Evolutionary conservation across 805 yeast species (phyloP), one percentile per base, ranked within the genome.

Genomic region (Ogataea siamensis): DNA sequence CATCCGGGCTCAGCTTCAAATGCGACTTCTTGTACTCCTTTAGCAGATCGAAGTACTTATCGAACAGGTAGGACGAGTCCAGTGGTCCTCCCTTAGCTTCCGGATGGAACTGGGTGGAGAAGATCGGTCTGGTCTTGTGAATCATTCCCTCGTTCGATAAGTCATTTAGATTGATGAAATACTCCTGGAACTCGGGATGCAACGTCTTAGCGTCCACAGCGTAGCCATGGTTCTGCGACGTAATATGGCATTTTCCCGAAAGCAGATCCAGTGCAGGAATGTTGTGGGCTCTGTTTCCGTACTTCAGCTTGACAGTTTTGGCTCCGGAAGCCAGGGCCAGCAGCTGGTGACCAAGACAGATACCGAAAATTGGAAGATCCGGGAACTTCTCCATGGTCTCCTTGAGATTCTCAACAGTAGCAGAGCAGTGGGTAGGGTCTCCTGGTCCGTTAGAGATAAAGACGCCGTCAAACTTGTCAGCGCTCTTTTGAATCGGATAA

Each of bases 81-180:
- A 84, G 74, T 42, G 99, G 99, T 53, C 99, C 99, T 54, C 99
- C 98, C 69, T 88, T 91, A 41, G 99, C 98, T 67, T 93, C 99
- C 33, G 99, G 99, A 63, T 93, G 99, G 76, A 93, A 93, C 66
- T 93, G 99, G 2, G 96, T 87, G 25, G 96, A 87, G 68, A 91
- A 93, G 39, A 91, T 85, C 36, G 99, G 99, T 62, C 78, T 83
- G 26, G 77, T 59, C 40, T 70, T 74, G 65, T 93, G 99, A 55
- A 80, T 83, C 95, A 93, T 88, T 55, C 99, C 99, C 68, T 93
- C 99, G 64, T 93, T 93, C 38, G 95, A 85, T 62, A 87, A 82
- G 64, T 93, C 99, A 63, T 93, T 93, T 66, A 91, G 74, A 68
- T 93, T 93, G 52, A 89, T 76, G 61, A 93, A 93, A 63, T 82